Percentiles rank a stretch among this genome's conserved stretches.
These are phyloP conservation scores for Hericium coralloides DNA, from an alignment of 768 basidiomycete species.

Conservation along the genomic window DNA sequence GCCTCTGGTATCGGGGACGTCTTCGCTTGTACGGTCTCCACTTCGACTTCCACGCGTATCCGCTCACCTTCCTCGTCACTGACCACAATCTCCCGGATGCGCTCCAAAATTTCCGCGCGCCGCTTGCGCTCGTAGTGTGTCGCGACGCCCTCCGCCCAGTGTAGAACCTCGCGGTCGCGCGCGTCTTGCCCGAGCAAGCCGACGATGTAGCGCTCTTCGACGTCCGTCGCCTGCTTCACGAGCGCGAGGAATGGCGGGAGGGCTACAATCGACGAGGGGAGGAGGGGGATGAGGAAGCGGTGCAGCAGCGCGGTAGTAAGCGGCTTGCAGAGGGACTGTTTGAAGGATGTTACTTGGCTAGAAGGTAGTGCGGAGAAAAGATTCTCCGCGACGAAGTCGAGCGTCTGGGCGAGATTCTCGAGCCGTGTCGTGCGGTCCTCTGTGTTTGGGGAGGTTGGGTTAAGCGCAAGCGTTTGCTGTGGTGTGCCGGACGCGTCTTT, in stretches of 20 bases:
- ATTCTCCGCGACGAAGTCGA: constrained; percentile 54
- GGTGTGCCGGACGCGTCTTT: constrained; percentile 22
- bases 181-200: constrained; percentile 38
- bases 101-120: constrained; percentile 55
- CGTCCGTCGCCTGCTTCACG: constrained; percentile 46
- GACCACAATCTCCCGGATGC: constrained; percentile 48
- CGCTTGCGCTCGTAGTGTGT: constrained; percentile 75
- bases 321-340: constrained; percentile 52
- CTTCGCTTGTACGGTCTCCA: neutral
- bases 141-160: constrained; percentile 61
- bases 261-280: constrained; percentile 54
- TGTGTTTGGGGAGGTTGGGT: constrained; percentile 33
- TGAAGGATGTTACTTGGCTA: constrained; percentile 36
- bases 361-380: constrained; percentile 50
- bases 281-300: constrained; percentile 55
- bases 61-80: constrained; percentile 27
- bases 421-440: constrained; percentile 36
- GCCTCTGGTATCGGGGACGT: neutral
- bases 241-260: constrained; percentile 57
- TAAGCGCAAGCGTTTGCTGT: constrained; percentile 40
- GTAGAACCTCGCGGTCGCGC: constrained; percentile 45
- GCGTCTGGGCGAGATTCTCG: constrained; percentile 42
- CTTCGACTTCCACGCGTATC: constrained; percentile 25
- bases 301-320: constrained; percentile 53
- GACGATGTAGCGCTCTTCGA: constrained; percentile 52